These are phyloP conservation scores for Petunia hybrid DNA, from an alignment of 305 asterid genomes.

Conservation along the genomic window DNA sequence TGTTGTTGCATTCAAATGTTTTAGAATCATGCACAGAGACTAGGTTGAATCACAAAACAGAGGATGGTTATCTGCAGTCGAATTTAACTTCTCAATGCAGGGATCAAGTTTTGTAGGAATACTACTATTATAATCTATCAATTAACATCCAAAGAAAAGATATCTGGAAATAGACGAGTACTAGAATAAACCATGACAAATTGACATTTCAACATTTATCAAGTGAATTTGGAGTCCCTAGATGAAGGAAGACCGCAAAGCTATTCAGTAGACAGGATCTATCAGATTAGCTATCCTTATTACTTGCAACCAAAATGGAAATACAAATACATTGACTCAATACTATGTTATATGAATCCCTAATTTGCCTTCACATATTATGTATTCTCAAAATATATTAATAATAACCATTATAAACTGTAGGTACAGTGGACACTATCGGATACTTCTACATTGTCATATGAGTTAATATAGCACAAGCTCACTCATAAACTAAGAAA, in stretches of 20 bases:
- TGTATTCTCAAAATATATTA: background rate
- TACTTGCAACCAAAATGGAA: background rate
- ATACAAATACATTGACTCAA: background rate
- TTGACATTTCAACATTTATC: background rate
- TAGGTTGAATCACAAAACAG: slow-evolving; percentile 29
- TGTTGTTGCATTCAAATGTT: slow-evolving; percentile 47
- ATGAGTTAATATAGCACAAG: too few species aligned
- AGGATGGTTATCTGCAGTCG: slow-evolving; percentile 29
- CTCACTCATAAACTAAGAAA: too few species aligned
- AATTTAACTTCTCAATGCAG: slow-evolving; percentile 33
- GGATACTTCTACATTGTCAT: too few species aligned
- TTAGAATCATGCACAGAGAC: slow-evolving; percentile 33
- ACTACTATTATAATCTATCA: slow-evolving; percentile 3
- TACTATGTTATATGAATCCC: background rate
- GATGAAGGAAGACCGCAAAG: background rate
- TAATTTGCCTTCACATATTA: background rate
- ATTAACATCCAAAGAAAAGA: background rate
- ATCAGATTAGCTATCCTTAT: background rate
- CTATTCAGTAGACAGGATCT: background rate
- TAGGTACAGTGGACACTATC: too few species aligned
- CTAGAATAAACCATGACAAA: background rate
- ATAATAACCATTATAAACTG: background rate
- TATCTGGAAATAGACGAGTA: slow-evolving; percentile 2
- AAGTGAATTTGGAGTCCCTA: background rate
- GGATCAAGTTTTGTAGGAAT: background rate